These are phyloP conservation scores for Amyloporia xantha DNA, from an alignment of 768 basidiomycete species.

Conservation along the genomic window DNA sequence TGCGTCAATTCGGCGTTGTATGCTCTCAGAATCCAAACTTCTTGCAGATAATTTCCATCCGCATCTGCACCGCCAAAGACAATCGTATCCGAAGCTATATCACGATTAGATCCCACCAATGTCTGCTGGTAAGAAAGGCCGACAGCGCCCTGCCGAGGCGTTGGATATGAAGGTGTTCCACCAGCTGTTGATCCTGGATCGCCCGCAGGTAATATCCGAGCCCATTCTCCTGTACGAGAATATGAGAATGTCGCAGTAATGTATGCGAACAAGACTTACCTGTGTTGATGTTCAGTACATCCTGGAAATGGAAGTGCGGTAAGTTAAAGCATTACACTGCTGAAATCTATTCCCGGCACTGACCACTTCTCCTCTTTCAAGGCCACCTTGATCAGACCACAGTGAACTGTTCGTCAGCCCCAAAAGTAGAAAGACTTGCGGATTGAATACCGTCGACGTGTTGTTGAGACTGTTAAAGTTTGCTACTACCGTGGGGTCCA, in stretches of 20 bases:
- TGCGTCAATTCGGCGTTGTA: slow-evolving; percentile 57
- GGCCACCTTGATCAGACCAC: slow-evolving; percentile 62
- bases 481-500: slow-evolving; percentile 48
- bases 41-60: slow-evolving; percentile 59
- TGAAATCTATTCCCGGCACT: too few species aligned
- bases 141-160: slow-evolving; percentile 65
- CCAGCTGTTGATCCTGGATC: slow-evolving; percentile 48
- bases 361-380: slow-evolving; percentile 69
- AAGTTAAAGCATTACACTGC: not conserved
- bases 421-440: slow-evolving; percentile 64
- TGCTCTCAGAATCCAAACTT: slow-evolving; percentile 73
- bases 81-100: slow-evolving; percentile 55
- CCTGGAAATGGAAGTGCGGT: slow-evolving; percentile 30
- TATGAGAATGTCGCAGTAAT: not conserved
- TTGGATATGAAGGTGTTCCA: slow-evolving; percentile 46
- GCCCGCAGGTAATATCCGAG: slow-evolving; percentile 66
- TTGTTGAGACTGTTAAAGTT: slow-evolving; percentile 43
- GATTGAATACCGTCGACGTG: slow-evolving; percentile 48
- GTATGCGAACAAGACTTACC: slow-evolving; percentile 1
- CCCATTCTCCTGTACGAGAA: slow-evolving; percentile 41
- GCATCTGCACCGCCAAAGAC: slow-evolving; percentile 74
- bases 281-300: slow-evolving; percentile 45
- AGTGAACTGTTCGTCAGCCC: slow-evolving; percentile 56
- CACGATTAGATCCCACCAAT: slow-evolving; percentile 50
- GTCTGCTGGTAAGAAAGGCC: slow-evolving; percentile 47